Evolutionary conservation across 768 basidiomycete species (phyloP).

Genomic region (Lactifluus subvellereus): DNA sequence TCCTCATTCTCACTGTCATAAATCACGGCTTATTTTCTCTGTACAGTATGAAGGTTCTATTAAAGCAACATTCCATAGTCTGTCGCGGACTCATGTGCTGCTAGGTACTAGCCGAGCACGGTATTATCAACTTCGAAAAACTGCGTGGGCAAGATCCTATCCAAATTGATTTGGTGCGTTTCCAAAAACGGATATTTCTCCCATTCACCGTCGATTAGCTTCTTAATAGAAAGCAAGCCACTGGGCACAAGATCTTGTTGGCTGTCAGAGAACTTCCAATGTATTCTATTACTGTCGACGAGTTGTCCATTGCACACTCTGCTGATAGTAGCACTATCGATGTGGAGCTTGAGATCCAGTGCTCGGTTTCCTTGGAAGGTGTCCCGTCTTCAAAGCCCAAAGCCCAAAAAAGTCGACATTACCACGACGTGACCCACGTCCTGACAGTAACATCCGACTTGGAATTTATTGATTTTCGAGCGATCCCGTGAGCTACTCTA

Average conservation of each 20-base stretch:
- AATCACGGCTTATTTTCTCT: not conserved
- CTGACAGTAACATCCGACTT: constrained; percentile 71
- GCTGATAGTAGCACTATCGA: constrained; percentile 49
- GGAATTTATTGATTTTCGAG: constrained; percentile 71
- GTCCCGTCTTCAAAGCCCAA: constrained; percentile 28
- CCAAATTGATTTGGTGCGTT: constrained; percentile 56
- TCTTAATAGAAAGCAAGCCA: constrained; percentile 21
- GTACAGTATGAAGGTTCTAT: constrained; percentile 24
- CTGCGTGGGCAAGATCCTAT: constrained; percentile 52
- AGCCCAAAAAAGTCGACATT: constrained; percentile 43
- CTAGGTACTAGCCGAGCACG: constrained; percentile 70
- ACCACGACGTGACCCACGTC: constrained; percentile 60
- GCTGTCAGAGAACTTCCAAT: constrained; percentile 59
- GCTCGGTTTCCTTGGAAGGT: constrained; percentile 41
- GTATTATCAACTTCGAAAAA: constrained; percentile 55
- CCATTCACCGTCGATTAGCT: constrained; percentile 15
- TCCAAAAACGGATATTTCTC: not conserved
- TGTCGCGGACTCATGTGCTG: constrained; percentile 1
- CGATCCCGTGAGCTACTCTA: constrained; percentile 50
- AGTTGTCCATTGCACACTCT: constrained; percentile 39
- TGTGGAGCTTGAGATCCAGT: constrained; percentile 51
- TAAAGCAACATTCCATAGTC: constrained; percentile 26
- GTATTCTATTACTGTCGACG: constrained; percentile 49
- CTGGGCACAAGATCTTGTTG: constrained; percentile 58
- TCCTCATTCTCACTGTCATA: not conserved